Evolutionary conservation across 352 stramenopile genomes (phyloP).

Genomic region (Globisporangium barbulae): DNA sequence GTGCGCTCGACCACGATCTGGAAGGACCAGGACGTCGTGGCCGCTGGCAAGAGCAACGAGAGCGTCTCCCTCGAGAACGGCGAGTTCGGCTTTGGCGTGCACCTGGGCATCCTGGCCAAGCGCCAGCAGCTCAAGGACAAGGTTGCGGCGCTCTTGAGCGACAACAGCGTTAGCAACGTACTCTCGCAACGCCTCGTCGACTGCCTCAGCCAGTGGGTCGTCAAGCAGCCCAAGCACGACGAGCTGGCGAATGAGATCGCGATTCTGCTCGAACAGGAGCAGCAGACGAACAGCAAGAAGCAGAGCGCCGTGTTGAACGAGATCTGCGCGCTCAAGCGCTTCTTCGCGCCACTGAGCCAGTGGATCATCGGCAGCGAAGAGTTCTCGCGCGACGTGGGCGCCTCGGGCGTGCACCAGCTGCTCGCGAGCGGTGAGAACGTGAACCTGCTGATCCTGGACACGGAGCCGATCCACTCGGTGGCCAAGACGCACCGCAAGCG

Average conservation of each 20-base stretch:
- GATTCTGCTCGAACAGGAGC: conserved; percentile 64
- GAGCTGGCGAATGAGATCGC: conserved; percentile 60
- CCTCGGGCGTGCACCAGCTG: conserved; percentile 70
- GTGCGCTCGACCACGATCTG: conserved; percentile 64
- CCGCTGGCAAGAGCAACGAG: conserved; percentile 11
- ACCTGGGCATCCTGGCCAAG: conserved; percentile 67
- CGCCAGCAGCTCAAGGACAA: conserved; percentile 68
- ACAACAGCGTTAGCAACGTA: conserved; percentile 21
- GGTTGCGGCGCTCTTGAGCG: conserved; percentile 36
- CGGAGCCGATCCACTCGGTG: conserved; percentile 61
- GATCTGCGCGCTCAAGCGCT: conserved; percentile 52
- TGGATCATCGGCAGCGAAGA: conserved; percentile 80
- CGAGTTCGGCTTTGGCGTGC: conserved; percentile 73
- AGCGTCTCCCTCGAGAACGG: conserved; percentile 51
- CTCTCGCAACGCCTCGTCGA: conserved; percentile 47
- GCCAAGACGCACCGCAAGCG: conserved; percentile 85
- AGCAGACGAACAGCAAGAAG: conserved; percentile 23
- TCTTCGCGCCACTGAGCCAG: conserved; percentile 69
- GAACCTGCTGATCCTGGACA: conserved; percentile 76
- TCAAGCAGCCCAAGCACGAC: conserved; percentile 53
- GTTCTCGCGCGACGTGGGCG: conserved; percentile 67
- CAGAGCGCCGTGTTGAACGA: conserved; percentile 28
- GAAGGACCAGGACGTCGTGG: conserved; percentile 46
- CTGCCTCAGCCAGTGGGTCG: conserved; percentile 42
- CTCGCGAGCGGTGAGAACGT: conserved; percentile 73